Evolutionary conservation across 371 early-diverging fungal genomes (phyloP).

Genomic region (Batkoa obscura): DNA sequence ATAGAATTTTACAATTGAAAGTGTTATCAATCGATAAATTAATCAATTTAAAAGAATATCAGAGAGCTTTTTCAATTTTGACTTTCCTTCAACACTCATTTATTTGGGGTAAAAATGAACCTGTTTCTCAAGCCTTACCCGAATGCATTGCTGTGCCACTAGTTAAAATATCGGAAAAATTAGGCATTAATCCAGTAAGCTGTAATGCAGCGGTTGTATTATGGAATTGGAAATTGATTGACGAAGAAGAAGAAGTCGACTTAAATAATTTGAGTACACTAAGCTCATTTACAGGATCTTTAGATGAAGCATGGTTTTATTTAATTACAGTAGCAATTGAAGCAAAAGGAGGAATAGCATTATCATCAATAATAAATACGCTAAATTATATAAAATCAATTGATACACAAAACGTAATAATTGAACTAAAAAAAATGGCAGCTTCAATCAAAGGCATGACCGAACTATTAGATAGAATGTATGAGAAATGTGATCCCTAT

Average conservation of each 20-base stretch:
- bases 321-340: slow-evolving; percentile 82
- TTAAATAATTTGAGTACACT: slow-evolving; percentile 62
- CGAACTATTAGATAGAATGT: slow-evolving; percentile 57
- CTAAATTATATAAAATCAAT: slow-evolving; percentile 20
- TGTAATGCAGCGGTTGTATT: slow-evolving; percentile 72
- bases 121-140: slow-evolving; percentile 41
- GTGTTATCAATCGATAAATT: slow-evolving; percentile 38
- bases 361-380: slow-evolving; percentile 30
- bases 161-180: slow-evolving; percentile 47
- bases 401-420: slow-evolving; percentile 29
- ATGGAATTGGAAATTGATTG: slow-evolving; percentile 77
- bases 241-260: slow-evolving; percentile 43
- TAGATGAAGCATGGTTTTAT: slow-evolving; percentile 95
- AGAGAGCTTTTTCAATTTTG: slow-evolving; percentile 68
- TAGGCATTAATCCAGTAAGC: slow-evolving; percentile 71
- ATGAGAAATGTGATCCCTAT: slow-evolving; percentile 83
- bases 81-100: slow-evolving; percentile 79
- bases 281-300: slow-evolving; percentile 68
- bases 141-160: slow-evolving; percentile 60
- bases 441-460: slow-evolving; percentile 37
- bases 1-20: slow-evolving; percentile 42
- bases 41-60: slow-evolving; percentile 39
- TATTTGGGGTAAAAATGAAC: slow-evolving; percentile 75
- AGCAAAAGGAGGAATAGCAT: slow-evolving; percentile 59
- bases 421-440: slow-evolving; percentile 29